Evolutionary conservation across 208 protist species (phyloP).

Genomic region (Trypanosoma avium): DNA sequence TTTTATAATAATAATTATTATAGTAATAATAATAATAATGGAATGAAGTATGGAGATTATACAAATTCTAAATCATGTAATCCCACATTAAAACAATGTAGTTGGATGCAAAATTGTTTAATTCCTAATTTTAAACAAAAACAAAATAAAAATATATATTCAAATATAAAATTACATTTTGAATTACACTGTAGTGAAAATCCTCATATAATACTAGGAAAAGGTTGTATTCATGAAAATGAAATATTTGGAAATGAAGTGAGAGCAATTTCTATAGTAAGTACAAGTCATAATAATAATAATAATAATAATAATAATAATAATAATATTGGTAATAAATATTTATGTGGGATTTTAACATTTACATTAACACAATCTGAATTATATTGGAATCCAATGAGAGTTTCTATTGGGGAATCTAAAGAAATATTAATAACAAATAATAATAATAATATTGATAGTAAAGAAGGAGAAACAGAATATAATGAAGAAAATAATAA

Average conservation of each 20-base stretch:
- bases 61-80: neutral
- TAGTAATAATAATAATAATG: neutral
- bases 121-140: neutral
- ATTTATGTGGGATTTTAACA: slow-evolving; percentile 13
- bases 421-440: neutral
- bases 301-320: neutral
- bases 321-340: neutral
- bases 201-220: neutral
- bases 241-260: neutral
- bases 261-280: neutral
- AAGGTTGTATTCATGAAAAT: neutral
- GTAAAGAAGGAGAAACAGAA: too few species aligned
- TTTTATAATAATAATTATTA: neutral
- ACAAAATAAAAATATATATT: neutral
- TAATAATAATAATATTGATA: too few species aligned
- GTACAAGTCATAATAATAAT: neutral
- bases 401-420: neutral
- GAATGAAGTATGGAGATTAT: neutral
- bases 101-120: neutral
- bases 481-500: too few species aligned
- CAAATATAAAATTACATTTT: neutral
- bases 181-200: neutral
- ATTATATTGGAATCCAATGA: neutral
- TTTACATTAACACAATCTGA: neutral
- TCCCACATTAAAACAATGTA: neutral